Conservation (phyloP, 495 filamentous ascomycete species). For the Aspergillus ellipticus region DNA sequence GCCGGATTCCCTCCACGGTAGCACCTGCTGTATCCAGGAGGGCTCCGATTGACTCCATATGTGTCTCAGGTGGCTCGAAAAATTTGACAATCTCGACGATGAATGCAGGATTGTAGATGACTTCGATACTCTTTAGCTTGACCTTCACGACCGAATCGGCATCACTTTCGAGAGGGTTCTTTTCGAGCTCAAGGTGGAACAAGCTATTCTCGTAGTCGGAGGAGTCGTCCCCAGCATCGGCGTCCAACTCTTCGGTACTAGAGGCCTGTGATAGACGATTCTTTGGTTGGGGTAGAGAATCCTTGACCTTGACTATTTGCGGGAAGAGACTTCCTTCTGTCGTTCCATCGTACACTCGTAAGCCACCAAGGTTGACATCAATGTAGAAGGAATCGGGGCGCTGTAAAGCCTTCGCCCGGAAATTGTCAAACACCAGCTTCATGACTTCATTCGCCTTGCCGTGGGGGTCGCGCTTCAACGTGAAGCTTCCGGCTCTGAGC, state of each 20-base stretch:
- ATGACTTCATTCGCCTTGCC: conserved; percentile 73
- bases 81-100: conserved; percentile 86
- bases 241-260: conserved; percentile 62
- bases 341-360: conserved; percentile 93
- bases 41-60: conserved; percentile 97
- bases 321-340: conserved; percentile 85
- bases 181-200: conserved; percentile 88
- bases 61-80: conserved; percentile 90
- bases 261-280: conserved; percentile 40
- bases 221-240: conserved; percentile 48
- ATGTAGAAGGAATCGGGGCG: conserved; percentile 84
- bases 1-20: conserved; percentile 87
- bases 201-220: conserved; percentile 67
- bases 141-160: conserved; percentile 86
- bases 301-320: conserved; percentile 93
- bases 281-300: conserved; percentile 56
- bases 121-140: conserved; percentile 91
- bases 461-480: conserved; percentile 83
- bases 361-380: conserved; percentile 83
- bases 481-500: conserved; percentile 89
- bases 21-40: conserved; percentile 92
- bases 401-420: conserved; percentile 81
- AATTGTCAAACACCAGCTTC: conserved; percentile 88
- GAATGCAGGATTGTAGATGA: conserved; percentile 94
- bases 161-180: conserved; percentile 88